phyloP scores from a whole-genome alignment of 148 eudicot species.

The Amaranthus palmeri region DNA sequence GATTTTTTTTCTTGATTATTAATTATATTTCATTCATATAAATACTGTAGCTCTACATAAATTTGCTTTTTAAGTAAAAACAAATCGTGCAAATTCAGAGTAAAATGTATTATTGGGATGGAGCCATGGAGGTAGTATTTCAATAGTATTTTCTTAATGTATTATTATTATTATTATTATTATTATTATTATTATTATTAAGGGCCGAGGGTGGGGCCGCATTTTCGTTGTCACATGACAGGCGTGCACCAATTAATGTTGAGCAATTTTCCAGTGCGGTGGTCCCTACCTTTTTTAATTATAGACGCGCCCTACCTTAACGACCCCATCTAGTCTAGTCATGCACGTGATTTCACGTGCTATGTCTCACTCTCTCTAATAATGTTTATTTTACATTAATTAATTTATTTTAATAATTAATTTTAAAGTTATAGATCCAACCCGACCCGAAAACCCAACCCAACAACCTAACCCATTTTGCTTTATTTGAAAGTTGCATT shows the following conservation, averaged over 20 bases:
- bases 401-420: background rate
- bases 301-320: slow-evolving; percentile 12
- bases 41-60: too few species aligned
- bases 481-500: too few species aligned
- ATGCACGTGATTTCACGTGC: slow-evolving; percentile 36
- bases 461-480: too few species aligned
- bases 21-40: too few species aligned
- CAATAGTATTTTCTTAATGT: too few species aligned
- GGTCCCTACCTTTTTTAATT: slow-evolving; percentile 11
- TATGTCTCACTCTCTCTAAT: background rate
- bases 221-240: slow-evolving; percentile 14
- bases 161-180: too few species aligned
- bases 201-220: background rate
- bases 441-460: too few species aligned
- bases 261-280: slow-evolving; percentile 15
- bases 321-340: background rate
- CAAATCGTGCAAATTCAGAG: background rate
- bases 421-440: background rate
- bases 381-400: background rate
- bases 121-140: too few species aligned
- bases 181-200: background rate
- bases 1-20: too few species aligned
- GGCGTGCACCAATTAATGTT: slow-evolving; percentile 28
- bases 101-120: too few species aligned
- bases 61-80: background rate